A percentile compares a stretch with the other conserved stretches of the same genome.
Evolutionary conservation across 192 early-diverging fungal species (phyloP).

Genomic region (Phlyctochytrium arcticum): DNA sequence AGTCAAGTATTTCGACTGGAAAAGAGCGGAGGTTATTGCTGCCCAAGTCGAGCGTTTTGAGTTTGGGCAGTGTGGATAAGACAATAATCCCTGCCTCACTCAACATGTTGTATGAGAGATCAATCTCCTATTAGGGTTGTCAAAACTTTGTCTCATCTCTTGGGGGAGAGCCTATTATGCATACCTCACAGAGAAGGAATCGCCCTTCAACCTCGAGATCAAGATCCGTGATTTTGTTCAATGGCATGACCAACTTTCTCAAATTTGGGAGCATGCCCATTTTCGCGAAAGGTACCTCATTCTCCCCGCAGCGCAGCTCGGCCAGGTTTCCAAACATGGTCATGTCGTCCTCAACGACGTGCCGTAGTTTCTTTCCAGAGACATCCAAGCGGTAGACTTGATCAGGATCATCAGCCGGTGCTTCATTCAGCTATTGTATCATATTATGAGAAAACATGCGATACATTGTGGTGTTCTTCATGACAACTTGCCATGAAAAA

Average conservation of each 20-base stretch:
- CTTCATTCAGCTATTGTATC: constrained; percentile 37
- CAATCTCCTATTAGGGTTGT: constrained; percentile 30
- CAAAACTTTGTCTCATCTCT: neutral
- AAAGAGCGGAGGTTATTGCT: constrained; percentile 38
- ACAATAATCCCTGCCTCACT: constrained; percentile 40
- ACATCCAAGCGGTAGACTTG: constrained; percentile 46
- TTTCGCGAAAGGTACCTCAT: constrained; percentile 43
- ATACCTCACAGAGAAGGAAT: constrained; percentile 33
- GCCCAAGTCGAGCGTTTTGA: constrained; percentile 41
- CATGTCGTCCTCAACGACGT: constrained; percentile 52
- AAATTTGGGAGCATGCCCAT: constrained; percentile 41
- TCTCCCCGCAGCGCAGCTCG: constrained; percentile 42
- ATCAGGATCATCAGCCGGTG: constrained; percentile 42
- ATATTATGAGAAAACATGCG: neutral
- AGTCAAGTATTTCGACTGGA: constrained; percentile 28
- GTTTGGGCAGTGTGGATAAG: constrained; percentile 39
- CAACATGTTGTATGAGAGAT: constrained; percentile 50
- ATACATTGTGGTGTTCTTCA: neutral
- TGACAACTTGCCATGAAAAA: constrained; percentile 37
- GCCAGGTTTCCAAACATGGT: constrained; percentile 49
- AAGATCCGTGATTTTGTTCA: constrained; percentile 46
- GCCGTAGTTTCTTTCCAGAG: constrained; percentile 29
- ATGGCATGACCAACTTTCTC: constrained; percentile 37
- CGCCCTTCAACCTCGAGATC: constrained; percentile 51
- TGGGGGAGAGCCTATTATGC: neutral